Evolutionary conservation across 2,329 filamentous ascomycete species (phyloP), one percentile per base, ranked within the genome.

Genomic region (Ophiostoma populinum): DNA sequence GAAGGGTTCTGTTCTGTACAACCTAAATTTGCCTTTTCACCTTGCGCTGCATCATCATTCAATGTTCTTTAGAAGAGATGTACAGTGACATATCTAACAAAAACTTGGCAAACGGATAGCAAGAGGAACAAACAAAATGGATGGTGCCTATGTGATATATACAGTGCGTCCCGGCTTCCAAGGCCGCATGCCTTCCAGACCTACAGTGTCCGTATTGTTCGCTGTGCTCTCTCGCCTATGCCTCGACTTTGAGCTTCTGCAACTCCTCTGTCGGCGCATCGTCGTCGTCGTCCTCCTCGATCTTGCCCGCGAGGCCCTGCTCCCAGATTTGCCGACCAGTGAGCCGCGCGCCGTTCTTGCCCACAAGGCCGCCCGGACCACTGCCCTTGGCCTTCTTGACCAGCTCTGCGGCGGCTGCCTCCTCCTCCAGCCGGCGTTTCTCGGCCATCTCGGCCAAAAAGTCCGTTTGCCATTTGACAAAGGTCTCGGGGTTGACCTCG

Each of bases 361-460:
- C 64, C 48, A 63, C 77, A 13, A 75, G 72, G 15, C 34, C 33
- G 7, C 31, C 37, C n/a, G 28, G 26, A 17, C 18, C 36, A 15
- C 30, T 35, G 9, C 33, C 34, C 10, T 31, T 33, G 5, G 36
- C 19, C 24, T 36, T 37, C 59, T 82, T 78, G 57, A 81, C 85
- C 58, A 82, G 70, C 58, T 92, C 86, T 33, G 86, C 83, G 22
- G 75, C 63, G 43, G 80, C 71, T 46, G 87, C 80, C 44, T 87
- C 82, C 53, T 80, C 78, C 47, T 75, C 68, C 45, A 58, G 65
- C 46, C 59, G 55, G 45, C 74, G 70, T 51, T 67, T 60, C 49
- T 90, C 86, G 51, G 77, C 76, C 70, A 87, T 76, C 61, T 95
- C 90, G 50, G 65, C 62, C 42, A 72, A 52, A 51, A 95, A 98